Conservation (phyloP, 2,329 filamentous ascomycete genomes). For the Penicillium sp. region DNA sequence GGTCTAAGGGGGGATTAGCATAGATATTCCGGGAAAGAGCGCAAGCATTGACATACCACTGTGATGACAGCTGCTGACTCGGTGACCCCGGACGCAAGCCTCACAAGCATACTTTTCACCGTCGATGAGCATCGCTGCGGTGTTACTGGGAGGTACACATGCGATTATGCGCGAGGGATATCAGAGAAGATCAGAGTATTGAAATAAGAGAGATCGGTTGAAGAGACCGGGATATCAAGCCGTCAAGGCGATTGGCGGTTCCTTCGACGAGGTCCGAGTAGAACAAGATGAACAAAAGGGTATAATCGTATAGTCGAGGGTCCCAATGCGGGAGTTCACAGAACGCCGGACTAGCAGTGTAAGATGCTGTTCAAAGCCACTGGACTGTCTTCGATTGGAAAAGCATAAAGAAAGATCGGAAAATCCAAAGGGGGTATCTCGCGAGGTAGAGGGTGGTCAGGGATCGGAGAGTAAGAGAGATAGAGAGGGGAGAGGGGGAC, state of each 20-base stretch:
- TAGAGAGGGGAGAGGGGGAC: constrained; percentile 25
- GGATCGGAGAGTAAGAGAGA: constrained; percentile 16
- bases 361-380: constrained; percentile 5
- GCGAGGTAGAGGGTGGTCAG: constrained; percentile 10
- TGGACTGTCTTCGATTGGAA: not conserved
- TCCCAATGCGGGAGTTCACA: constrained; percentile 24
- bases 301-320: constrained; percentile 26
- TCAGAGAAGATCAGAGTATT: constrained; percentile 13
- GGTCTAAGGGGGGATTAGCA: constrained; percentile 51
- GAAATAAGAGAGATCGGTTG: constrained; percentile 8
- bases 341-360: constrained; percentile 13
- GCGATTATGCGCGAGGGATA: constrained; percentile 32
- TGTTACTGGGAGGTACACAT: constrained; percentile 33
- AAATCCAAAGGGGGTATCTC: constrained; percentile 14
- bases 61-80: constrained; percentile 97
- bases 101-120: constrained; percentile 97
- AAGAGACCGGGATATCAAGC: constrained; percentile 14
- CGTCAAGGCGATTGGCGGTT: constrained; percentile 26
- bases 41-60: constrained; percentile 57
- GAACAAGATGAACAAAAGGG: constrained; percentile 25
- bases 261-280: constrained; percentile 22
- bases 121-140: constrained; percentile 64
- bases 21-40: not conserved
- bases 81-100: constrained; percentile 94
- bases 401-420: not conserved